phyloP scores from a whole-genome alignment of 192 early-diverging fungal genomes.

The Coemansia sp. region DNA sequence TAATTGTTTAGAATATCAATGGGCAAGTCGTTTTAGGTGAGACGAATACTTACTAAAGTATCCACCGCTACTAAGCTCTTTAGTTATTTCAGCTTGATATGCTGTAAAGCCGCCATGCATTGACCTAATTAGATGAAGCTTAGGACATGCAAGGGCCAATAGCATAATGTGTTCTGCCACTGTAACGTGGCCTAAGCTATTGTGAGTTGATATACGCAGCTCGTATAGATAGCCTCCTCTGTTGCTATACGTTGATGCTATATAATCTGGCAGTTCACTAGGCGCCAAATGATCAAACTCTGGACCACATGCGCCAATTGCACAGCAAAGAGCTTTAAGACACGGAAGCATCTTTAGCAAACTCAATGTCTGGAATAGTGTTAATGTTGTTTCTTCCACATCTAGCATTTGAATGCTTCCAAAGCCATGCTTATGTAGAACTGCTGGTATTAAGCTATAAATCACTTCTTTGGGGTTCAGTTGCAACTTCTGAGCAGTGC shows the following conservation, averaged over 20 bases:
- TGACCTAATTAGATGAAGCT: not conserved
- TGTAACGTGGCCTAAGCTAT: not conserved
- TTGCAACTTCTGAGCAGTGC: too few relatives aligned
- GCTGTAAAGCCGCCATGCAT: not conserved
- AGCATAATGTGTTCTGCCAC: not conserved
- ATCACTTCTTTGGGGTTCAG: too few relatives aligned
- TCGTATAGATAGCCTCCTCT: not conserved
- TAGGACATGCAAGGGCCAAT: not conserved
- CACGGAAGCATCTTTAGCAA: not conserved
- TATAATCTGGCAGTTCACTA: not conserved
- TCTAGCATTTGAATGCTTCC: not conserved
- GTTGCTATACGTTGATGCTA: not conserved
- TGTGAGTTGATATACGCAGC: not conserved
- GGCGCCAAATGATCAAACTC: not conserved
- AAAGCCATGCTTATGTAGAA: not conserved
- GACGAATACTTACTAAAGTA: not conserved
- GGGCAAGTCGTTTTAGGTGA: not conserved
- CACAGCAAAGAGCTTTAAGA: not conserved
- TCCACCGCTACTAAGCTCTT: not conserved
- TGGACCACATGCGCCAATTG: not conserved
- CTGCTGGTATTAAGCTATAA: not conserved
- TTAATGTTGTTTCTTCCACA: not conserved
- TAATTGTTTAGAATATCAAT: not conserved
- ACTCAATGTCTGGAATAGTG: not conserved
- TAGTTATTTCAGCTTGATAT: not conserved